Evolutionary conservation across 1,284 basidiomycete genomes (phyloP).

Genomic region (Cystobasidium pallidum): DNA sequence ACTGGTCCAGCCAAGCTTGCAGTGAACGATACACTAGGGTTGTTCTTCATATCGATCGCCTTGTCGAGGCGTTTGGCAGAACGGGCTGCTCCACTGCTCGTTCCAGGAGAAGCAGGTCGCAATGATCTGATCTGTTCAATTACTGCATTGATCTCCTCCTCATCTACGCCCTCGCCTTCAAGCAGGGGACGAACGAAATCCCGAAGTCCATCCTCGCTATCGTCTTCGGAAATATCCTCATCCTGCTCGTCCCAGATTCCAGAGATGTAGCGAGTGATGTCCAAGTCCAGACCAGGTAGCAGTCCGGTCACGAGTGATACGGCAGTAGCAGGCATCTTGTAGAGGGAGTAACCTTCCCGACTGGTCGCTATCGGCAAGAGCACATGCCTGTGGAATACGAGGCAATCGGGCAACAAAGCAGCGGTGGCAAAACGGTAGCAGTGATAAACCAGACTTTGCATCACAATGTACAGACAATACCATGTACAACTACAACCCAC

Average conservation of each 20-base stretch:
- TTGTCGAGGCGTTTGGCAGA: slow-evolving; percentile 79
- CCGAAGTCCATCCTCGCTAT: slow-evolving; percentile 60
- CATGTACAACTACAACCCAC: slow-evolving; percentile 5
- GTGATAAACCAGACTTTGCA: not conserved
- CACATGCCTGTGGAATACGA: not conserved
- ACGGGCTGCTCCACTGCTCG: slow-evolving; percentile 49
- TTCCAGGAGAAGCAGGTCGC: slow-evolving; percentile 61
- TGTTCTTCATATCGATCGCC: slow-evolving; percentile 90
- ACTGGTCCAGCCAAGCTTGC: slow-evolving; percentile 77
- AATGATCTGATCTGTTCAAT: slow-evolving; percentile 66
- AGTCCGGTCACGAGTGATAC: slow-evolving; percentile 38
- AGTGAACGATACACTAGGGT: slow-evolving; percentile 75
- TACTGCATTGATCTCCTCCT: slow-evolving; percentile 66
- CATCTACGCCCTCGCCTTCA: slow-evolving; percentile 66
- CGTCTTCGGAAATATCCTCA: slow-evolving; percentile 31
- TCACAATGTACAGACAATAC: not conserved
- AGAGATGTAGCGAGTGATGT: slow-evolving; percentile 40
- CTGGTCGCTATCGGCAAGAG: not conserved
- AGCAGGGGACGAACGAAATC: slow-evolving; percentile 50
- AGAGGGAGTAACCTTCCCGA: not conserved
- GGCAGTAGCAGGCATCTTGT: slow-evolving; percentile 35
- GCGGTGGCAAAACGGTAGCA: not conserved
- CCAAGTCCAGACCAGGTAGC: slow-evolving; percentile 31
- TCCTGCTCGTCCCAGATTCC: slow-evolving; percentile 35
- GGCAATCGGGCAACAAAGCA: not conserved